Base-by-base conservation (phyloP, 139 green algal genomes). In the Coelastrella sp. region DNA sequence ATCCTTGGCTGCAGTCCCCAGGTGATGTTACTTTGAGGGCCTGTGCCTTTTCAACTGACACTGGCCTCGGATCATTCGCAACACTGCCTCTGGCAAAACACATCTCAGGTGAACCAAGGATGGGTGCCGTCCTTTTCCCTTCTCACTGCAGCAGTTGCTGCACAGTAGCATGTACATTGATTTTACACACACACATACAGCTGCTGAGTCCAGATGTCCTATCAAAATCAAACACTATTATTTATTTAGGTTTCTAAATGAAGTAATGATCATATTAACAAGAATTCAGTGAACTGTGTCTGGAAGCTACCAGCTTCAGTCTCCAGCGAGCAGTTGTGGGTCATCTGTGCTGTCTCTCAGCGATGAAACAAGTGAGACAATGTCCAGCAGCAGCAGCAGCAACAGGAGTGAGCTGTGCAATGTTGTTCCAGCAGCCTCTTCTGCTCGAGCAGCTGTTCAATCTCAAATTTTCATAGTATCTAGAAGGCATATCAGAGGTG, bases 31-130 rank as follows among this genome's bases (percentile, higher is more conserved):
- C 76, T 11, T 20, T 95, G 72, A 91, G 95, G 0, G 93, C 63
- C 12, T 96, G 93, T 91, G 87, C 92, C 60, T 95, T 97, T 63
- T 92, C 95, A 81, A 79, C 92, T 9, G 14, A 20, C 66, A 84
- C 70, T 11, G 89, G 93, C 4, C 79, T 94, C 24, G 95, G 93
- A 4, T 78, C 87, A 7, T 97, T 95, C 83, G 91, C 78, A 0
- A 89, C 70, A 20, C n/a, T 94, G 58, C 95, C 95, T 1, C 87
- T 97, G 61, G 84, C 83, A 20, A 49, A 82, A 49, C 22, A 88
- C 11, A 35, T 90, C 15, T 91, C 80, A 76, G 84, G 85, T 90
- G 56, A 56, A 4, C 61, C 0, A 15, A 24, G 20, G 35, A 49
- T 49, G n/a, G 22, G 7, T 49, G 6, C 10, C 59, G 8, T 57